Evolutionary conservation across 352 stramenopile genomes (phyloP).

Genomic region (Globisporangium ultimum): DNA sequence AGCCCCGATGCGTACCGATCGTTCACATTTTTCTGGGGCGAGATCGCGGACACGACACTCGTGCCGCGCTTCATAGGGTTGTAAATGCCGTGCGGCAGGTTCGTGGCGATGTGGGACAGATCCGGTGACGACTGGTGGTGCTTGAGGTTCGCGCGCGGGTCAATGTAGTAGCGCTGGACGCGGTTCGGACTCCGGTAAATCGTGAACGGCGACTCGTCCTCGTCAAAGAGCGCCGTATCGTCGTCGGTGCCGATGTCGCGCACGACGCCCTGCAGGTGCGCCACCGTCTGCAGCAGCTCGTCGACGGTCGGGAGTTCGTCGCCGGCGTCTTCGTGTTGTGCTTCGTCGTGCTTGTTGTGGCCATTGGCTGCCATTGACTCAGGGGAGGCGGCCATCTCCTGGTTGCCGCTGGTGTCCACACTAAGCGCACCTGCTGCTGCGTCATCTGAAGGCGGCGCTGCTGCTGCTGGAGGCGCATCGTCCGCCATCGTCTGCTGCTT

Average conservation of each 20-base stretch:
- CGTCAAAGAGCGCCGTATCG: slow-evolving; percentile 14
- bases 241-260: slow-evolving; percentile 26
- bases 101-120: slow-evolving; percentile 2
- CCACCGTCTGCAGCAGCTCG: slow-evolving; percentile 54
- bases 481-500: no score
- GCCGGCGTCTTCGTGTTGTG: slow-evolving; percentile 10
- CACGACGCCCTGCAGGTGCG: slow-evolving; percentile 39
- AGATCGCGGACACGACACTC: slow-evolving; percentile 11
- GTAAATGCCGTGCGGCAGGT: slow-evolving; percentile 15
- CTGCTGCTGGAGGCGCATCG: no score
- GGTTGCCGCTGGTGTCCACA: no score
- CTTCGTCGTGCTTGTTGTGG: slow-evolving; percentile 12
- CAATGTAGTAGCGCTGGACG: slow-evolving; percentile 14
- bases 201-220: slow-evolving; percentile 25
- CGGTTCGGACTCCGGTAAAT: slow-evolving; percentile 23
- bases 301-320: slow-evolving; percentile 42
- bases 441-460: no score
- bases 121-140: slow-evolving; percentile 3
- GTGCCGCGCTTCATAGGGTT: slow-evolving; percentile 12
- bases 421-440: no score
- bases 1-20: slow-evolving; percentile 19
- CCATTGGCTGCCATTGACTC: slow-evolving; percentile 7
- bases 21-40: slow-evolving; percentile 8
- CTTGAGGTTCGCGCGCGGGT: slow-evolving; percentile 10
- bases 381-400: no score